A percentile compares a stretch with the other conserved stretches of the same genome.
These are phyloP conservation scores for Xerocomus spinulosus DNA, from an alignment of 768 basidiomycete species.

Conservation along the genomic window DNA sequence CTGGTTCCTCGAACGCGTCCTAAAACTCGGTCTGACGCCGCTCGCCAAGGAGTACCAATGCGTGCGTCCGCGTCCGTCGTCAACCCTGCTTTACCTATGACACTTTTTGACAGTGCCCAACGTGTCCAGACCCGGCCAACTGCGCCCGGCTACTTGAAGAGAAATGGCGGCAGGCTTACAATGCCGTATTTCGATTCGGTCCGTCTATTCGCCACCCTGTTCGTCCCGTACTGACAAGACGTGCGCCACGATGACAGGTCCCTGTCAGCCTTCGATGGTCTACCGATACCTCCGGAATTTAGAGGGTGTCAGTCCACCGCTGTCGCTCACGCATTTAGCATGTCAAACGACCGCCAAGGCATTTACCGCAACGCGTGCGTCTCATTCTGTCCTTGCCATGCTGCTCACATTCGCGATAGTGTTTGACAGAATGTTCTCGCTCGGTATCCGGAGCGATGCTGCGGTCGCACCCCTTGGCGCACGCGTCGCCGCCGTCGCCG, in stretches of 20 bases:
- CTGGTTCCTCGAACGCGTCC: slow-evolving; percentile 92
- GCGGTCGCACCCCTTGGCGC: slow-evolving; percentile 55
- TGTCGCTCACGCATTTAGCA: slow-evolving; percentile 78
- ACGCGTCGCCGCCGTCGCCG: slow-evolving; percentile 61
- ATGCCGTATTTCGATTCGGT: slow-evolving; percentile 85
- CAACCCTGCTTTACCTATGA: background rate
- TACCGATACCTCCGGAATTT: slow-evolving; percentile 87
- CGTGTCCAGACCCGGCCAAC: slow-evolving; percentile 73
- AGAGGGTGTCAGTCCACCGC: slow-evolving; percentile 85
- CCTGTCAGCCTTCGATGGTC: slow-evolving; percentile 88
- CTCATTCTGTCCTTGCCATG: background rate
- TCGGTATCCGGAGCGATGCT: slow-evolving; percentile 72
- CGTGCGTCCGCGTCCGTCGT: slow-evolving; percentile 39
- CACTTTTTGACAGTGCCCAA: slow-evolving; percentile 52
- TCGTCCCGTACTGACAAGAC: background rate
- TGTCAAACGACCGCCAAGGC: slow-evolving; percentile 89
- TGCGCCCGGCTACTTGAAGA: slow-evolving; percentile 88
- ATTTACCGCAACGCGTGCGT: slow-evolving; percentile 69
- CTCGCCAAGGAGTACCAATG: slow-evolving; percentile 96
- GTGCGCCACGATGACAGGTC: slow-evolving; percentile 40
- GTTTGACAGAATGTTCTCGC: slow-evolving; percentile 86
- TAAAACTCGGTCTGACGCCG: slow-evolving; percentile 83
- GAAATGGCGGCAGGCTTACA: slow-evolving; percentile 89
- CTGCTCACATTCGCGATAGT: slow-evolving; percentile 38
- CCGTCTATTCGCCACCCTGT: background rate